These are phyloP conservation scores for Bombardia bombarda DNA, from an alignment of 495 filamentous ascomycete genomes.

Conservation along the genomic window DNA sequence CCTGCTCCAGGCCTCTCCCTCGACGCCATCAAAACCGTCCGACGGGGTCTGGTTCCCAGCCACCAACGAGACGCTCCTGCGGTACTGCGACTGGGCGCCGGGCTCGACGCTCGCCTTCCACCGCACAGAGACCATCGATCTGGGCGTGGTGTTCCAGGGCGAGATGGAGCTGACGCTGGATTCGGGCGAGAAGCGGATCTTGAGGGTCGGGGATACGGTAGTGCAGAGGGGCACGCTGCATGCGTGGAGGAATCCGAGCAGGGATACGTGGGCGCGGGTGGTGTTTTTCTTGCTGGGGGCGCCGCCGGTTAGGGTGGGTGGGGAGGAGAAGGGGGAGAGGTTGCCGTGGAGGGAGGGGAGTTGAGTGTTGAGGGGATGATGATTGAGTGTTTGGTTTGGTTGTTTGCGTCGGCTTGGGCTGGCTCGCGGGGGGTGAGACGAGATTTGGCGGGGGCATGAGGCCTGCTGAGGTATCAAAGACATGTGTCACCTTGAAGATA, in stretches of 20 bases:
- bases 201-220: constrained; percentile 47
- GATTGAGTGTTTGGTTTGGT: no score
- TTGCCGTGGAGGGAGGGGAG: background rate
- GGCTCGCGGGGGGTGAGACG: no score
- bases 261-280: constrained; percentile 46
- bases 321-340: constrained; percentile 42
- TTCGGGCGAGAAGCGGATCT: constrained; percentile 39
- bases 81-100: constrained; percentile 18
- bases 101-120: constrained; percentile 41
- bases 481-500: no score
- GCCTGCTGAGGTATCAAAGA: no score
- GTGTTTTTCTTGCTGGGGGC: constrained; percentile 45
- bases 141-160: constrained; percentile 60
- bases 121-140: constrained; percentile 56
- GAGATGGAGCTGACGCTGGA: constrained; percentile 50
- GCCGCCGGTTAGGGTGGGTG: constrained; percentile 27
- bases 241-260: constrained; percentile 51
- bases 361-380: no score
- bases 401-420: no score
- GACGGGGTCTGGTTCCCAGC: constrained; percentile 19
- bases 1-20: constrained; percentile 23
- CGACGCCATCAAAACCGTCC: constrained; percentile 16
- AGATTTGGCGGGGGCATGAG: no score
- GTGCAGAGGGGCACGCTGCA: constrained; percentile 55
- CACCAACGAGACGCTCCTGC: constrained; percentile 28